Evolutionary conservation across 805 yeast genomes (phyloP).

Genomic region (Naumovozyma castellii): DNA sequence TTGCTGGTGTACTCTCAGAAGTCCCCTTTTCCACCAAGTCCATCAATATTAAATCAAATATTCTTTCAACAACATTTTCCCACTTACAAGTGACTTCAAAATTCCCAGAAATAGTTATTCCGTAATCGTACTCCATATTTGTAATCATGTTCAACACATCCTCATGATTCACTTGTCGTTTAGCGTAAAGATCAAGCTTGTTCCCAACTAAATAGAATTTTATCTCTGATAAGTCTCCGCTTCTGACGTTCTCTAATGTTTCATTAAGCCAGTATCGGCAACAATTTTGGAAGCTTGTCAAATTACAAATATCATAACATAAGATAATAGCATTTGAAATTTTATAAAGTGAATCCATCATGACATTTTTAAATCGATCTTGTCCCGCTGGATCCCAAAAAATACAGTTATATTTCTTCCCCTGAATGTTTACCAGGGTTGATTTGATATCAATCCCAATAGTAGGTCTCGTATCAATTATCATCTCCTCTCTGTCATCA

Average conservation of each 20-base stretch:
- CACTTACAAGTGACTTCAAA: conserved; percentile 42
- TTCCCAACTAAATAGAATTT: conserved; percentile 39
- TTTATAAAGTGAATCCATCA: conserved; percentile 37
- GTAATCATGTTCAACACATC: conserved; percentile 30
- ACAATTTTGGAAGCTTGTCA: conserved; percentile 30
- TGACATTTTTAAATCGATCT: conserved; percentile 38
- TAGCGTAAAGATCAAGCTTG: conserved; percentile 32
- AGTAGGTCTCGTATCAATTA: conserved; percentile 33
- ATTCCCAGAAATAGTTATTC: conserved; percentile 32
- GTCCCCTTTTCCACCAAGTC: conserved; percentile 35
- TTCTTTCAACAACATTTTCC: conserved; percentile 31
- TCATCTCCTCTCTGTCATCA: conserved; percentile 24
- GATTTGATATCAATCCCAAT: conserved; percentile 41
- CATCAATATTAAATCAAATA: conserved; percentile 32
- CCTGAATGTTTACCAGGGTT: conserved; percentile 32
- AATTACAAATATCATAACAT: conserved; percentile 37
- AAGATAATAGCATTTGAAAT: conserved; percentile 39
- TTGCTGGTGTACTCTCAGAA: no score
- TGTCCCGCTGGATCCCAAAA: conserved; percentile 48
- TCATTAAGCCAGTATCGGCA: conserved; percentile 37
- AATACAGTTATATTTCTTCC: conserved; percentile 33
- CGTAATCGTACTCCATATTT: conserved; percentile 25
- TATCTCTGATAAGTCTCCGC: conserved; percentile 23
- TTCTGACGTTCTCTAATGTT: conserved; percentile 28
- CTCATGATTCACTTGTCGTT: conserved; percentile 33